Evolutionary conservation across 305 asterid species (phyloP).

Genomic region (Solanum hybrid): DNA sequence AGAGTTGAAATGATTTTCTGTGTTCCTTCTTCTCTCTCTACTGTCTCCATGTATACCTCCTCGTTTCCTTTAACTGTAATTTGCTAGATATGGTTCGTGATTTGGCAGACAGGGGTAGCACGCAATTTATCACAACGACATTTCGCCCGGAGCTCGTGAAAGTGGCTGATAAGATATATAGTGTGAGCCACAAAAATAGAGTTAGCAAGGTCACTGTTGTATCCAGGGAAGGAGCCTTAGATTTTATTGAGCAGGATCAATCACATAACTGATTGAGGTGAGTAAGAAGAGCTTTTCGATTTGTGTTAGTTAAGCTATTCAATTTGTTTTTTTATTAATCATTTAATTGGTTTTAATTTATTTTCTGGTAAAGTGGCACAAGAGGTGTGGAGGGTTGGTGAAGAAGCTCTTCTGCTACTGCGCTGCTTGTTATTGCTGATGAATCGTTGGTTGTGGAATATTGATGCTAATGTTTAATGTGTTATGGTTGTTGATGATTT

Average conservation of each 20-base stretch:
- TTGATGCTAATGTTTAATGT: neutral
- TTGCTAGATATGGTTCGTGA: slow-evolving; percentile 88
- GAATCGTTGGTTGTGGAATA: neutral
- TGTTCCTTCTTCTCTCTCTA: slow-evolving; percentile 1
- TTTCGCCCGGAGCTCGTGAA: slow-evolving; percentile 91
- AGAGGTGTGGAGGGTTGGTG: neutral
- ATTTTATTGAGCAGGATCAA: slow-evolving; percentile 83
- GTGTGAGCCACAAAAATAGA: slow-evolving; percentile 85
- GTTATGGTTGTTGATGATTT: neutral
- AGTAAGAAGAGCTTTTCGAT: neutral
- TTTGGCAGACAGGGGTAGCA: slow-evolving; percentile 77
- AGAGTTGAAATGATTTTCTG: slow-evolving; percentile 4
- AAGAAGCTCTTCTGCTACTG: neutral
- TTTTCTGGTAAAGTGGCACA: neutral
- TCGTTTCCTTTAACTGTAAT: slow-evolving; percentile 34
- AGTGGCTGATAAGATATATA: slow-evolving; percentile 94
- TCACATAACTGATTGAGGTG: slow-evolving; percentile 74
- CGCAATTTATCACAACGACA: slow-evolving; percentile 92
- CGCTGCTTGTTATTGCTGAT: neutral
- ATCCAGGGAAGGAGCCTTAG: slow-evolving; percentile 69
- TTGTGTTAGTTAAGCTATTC: neutral
- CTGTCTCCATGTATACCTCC: neutral
- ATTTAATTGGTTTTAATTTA: neutral
- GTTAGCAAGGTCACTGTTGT: slow-evolving; percentile 76
- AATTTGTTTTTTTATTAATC: neutral